phyloP scores from a whole-genome alignment of 768 basidiomycete genomes.

The Phylloporus rhodoxanthus region DNA sequence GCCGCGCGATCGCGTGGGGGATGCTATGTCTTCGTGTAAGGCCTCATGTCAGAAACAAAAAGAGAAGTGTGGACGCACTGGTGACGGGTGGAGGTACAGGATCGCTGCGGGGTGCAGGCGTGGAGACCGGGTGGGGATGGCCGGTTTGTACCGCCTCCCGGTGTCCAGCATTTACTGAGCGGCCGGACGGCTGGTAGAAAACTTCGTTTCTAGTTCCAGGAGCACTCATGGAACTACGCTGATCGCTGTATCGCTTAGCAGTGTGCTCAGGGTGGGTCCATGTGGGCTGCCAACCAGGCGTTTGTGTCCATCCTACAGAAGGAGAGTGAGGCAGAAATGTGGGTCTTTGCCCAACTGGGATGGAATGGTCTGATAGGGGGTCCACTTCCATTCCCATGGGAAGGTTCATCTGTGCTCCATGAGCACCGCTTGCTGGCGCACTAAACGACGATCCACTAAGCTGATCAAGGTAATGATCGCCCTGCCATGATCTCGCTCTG shows the following conservation, averaged over 20 bases:
- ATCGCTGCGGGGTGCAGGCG: background rate
- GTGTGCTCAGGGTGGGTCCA: slow-evolving; percentile 4
- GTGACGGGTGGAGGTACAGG: slow-evolving; percentile 3
- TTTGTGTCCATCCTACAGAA: background rate
- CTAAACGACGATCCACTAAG: background rate
- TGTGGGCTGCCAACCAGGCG: background rate
- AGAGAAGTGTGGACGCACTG: slow-evolving; percentile 6
- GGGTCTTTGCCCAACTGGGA: background rate
- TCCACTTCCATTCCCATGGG: background rate
- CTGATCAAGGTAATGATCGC: background rate
- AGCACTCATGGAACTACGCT: background rate
- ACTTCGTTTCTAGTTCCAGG: background rate
- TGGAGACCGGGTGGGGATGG: background rate
- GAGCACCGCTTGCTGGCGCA: background rate
- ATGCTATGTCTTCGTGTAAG: slow-evolving; percentile 12
- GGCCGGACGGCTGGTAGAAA: background rate
- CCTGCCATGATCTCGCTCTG: background rate
- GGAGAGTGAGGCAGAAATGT: background rate
- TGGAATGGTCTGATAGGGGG: slow-evolving; percentile 1
- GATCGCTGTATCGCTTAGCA: background rate
- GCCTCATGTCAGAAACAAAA: background rate
- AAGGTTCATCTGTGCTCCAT: background rate
- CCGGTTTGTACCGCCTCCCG: background rate
- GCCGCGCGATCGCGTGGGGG: slow-evolving; percentile 3
- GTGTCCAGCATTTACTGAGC: background rate